Base-by-base conservation (phyloP, 352 stramenopile species). In the Pythium grandisporangium region DNA sequence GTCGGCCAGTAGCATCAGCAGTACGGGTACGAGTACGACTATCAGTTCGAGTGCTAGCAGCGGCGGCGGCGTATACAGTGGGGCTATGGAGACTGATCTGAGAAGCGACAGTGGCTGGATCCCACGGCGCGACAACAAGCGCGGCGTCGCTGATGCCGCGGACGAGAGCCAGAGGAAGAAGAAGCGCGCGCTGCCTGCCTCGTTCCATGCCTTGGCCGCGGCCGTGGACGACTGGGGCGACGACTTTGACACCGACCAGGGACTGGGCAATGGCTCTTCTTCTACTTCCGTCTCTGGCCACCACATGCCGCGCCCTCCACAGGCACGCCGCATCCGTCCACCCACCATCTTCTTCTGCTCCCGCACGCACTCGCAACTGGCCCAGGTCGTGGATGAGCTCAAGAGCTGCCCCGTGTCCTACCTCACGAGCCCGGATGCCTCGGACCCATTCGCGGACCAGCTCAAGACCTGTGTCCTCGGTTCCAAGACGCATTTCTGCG, bases 281-380 rank as follows among this genome's bases (percentile, higher is more conserved):
- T 33, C 26, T 19, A 20, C 20, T 21, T 30, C 22, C 19, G 26
- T 5, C 16, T n/a, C n/a, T n/a, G n/a, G n/a, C n/a, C n/a, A n/a
- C n/a, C n/a, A n/a, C n/a, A n/a, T n/a, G n/a, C n/a, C n/a, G n/a
- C n/a, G n/a, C n/a, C n/a, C n/a, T n/a, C n/a, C n/a, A n/a, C 2
- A 13, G 2, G 57, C 25, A 24, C 50, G 48, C n/a, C 57, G 61
- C 5, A 51, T 81, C 17, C 43, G 46, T 45, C 70, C 70, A 17
- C 77, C 71, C 11, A 66, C 64, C 24, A 94, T 94, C 42, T 93
- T 75, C 52, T 94, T 93, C 37, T 90, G 77, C 48, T 94, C 82
- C n/a, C 74, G 82, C 1, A 94, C 82, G 27, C 82, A 94, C 43
- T 93, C 79, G 40, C 80, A 94, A 52, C 37, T 94, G 12, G 56